A percentile compares a stretch with the other conserved stretches of the same genome.
phyloP scores from a whole-genome alignment of 129 eudicot genomes.

The Helianthus annuus region DNA sequence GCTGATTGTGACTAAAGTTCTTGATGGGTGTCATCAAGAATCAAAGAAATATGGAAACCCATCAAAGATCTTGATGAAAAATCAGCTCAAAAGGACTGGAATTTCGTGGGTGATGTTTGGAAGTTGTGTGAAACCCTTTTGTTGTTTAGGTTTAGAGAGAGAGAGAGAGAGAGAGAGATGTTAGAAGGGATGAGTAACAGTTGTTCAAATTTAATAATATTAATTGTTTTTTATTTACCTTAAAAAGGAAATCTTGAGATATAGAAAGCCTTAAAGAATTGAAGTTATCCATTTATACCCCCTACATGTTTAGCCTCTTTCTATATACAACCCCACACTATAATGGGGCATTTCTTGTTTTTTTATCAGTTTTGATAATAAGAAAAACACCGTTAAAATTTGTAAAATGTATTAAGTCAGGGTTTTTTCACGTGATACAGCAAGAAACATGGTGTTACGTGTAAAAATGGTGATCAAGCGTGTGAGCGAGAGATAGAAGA shows the following conservation, averaged over 20 bases:
- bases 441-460: too few species aligned
- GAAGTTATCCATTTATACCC: background rate
- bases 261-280: background rate
- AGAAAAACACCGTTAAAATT: too few species aligned
- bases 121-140: constrained; percentile 32
- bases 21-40: constrained; percentile 31
- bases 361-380: too few species aligned
- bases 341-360: background rate
- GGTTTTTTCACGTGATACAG: too few species aligned
- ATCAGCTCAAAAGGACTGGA: constrained; percentile 25
- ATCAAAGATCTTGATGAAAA: constrained; percentile 29
- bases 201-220: background rate
- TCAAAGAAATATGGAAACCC: constrained; percentile 22
- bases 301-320: background rate
- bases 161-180: constrained; percentile 18
- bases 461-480: too few species aligned
- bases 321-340: constrained; percentile 2
- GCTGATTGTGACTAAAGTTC: constrained; percentile 13
- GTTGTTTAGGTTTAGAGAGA: constrained; percentile 43
- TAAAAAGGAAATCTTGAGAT: background rate
- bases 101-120: constrained; percentile 27
- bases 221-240: background rate
- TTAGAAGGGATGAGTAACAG: constrained; percentile 11
- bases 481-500: too few species aligned
- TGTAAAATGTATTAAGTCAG: too few species aligned